These are phyloP conservation scores for Penicillium sp. DNA, from an alignment of 2,329 filamentous ascomycete species.

Conservation along the genomic window DNA sequence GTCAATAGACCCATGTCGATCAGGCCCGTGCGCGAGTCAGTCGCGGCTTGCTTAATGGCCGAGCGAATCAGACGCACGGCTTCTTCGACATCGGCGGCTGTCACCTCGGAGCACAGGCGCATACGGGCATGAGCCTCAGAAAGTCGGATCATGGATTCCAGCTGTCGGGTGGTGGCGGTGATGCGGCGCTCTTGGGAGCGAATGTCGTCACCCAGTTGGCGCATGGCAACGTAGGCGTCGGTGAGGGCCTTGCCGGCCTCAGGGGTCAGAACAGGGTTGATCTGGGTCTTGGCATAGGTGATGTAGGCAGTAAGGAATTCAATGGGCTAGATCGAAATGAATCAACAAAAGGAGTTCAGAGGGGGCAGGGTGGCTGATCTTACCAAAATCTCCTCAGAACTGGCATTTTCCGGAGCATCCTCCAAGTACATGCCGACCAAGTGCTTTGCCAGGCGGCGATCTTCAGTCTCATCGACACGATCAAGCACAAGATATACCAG, in stretches of 20 bases:
- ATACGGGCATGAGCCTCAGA: conserved; percentile 97
- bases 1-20: conserved; percentile 97
- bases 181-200: conserved; percentile 91
- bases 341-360: conserved; percentile 10
- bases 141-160: conserved; percentile 98
- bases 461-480: conserved; percentile 83
- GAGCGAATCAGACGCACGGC: conserved; percentile 89
- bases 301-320: conserved; percentile 97
- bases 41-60: conserved; percentile 95
- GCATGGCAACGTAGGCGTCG: conserved; percentile 88
- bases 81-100: conserved; percentile 78
- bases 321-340: conserved; percentile 61
- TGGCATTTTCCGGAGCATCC: conserved; percentile 82
- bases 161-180: conserved; percentile 91
- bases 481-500: conserved; percentile 96
- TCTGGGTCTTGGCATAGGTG: conserved; percentile 84
- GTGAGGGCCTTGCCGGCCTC: conserved; percentile 82
- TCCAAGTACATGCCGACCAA: conserved; percentile 95
- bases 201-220: conserved; percentile 83
- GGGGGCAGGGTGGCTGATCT: conserved; percentile 38
- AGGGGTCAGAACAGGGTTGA: conserved; percentile 77
- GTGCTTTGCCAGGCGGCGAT: conserved; percentile 86
- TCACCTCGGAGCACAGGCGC: conserved; percentile 76
- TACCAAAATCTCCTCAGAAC: conserved; percentile 74
- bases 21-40: conserved; percentile 81